Conservation (phyloP, 441 rosid species). For the Populus tomentosa region DNA sequence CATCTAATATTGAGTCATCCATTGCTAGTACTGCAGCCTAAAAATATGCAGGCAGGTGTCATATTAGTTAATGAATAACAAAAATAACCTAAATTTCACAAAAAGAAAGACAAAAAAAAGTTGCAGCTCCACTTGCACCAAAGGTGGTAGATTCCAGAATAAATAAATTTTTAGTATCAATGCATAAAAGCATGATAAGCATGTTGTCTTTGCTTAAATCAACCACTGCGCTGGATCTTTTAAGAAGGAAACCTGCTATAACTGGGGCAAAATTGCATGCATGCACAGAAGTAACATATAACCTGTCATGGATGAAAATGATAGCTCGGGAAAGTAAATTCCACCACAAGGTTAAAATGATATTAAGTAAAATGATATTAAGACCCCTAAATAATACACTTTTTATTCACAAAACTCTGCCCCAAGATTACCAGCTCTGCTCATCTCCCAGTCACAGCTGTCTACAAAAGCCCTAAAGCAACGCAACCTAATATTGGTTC, state of each 20-base stretch:
- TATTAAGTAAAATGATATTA: too few species aligned
- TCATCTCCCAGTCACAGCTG: background rate
- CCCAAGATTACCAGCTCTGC: background rate
- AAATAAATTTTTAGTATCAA: background rate
- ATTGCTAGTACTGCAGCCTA: constrained; percentile 95
- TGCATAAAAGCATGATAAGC: background rate
- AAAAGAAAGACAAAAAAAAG: background rate
- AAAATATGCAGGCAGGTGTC: constrained; percentile 18
- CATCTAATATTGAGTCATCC: constrained; percentile 89
- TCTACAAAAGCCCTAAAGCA: background rate
- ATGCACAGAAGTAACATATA: background rate
- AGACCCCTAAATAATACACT: background rate
- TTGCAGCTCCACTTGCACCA: background rate
- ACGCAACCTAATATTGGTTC: background rate
- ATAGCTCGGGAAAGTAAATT: background rate
- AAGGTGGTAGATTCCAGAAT: background rate
- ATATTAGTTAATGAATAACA: too few species aligned
- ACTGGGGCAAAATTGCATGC: background rate
- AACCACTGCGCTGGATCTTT: background rate
- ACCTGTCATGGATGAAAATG: background rate
- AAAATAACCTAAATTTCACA: constrained; percentile 9
- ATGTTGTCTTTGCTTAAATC: background rate
- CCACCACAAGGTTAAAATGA: background rate
- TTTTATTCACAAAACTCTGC: background rate
- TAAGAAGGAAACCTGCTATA: background rate